phyloP scores from a whole-genome alignment of 345 rosid species.

The Citrus cavaleriei region DNA sequence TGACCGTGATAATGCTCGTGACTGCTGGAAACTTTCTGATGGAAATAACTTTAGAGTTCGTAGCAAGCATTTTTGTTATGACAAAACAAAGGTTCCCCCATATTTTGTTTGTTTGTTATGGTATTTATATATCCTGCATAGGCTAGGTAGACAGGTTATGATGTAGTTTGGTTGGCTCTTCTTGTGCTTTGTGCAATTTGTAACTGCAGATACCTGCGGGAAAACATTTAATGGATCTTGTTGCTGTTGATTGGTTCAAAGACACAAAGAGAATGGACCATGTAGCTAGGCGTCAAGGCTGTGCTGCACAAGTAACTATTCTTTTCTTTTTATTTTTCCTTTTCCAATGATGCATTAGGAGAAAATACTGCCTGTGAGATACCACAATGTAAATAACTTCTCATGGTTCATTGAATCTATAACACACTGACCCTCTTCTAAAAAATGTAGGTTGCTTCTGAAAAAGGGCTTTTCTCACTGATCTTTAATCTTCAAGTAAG shows the following conservation, averaged over 20 bases:
- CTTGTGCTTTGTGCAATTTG: conserved; percentile 10
- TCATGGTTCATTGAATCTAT: neutral
- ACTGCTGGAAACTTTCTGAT: conserved; percentile 89
- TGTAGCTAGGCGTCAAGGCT: conserved; percentile 87
- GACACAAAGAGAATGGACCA: conserved; percentile 96
- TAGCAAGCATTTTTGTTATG: conserved; percentile 78
- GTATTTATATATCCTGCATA: neutral
- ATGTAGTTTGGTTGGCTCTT: conserved; percentile 5
- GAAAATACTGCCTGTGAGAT: neutral
- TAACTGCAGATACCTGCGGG: conserved; percentile 81
- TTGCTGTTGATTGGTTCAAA: conserved; percentile 99
- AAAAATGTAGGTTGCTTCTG: conserved; percentile 58
- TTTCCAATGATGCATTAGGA: neutral
- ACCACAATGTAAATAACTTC: neutral
- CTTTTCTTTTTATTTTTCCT: neutral
- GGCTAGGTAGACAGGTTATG: neutral
- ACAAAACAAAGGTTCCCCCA: conserved; percentile 74
- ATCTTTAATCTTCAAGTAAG: conserved; percentile 78
- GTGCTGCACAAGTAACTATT: conserved; percentile 82
- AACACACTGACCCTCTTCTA: neutral
- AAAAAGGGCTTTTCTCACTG: conserved; percentile 38
- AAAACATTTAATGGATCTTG: conserved; percentile 91
- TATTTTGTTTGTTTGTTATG: conserved; percentile 15
- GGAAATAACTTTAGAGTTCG: conserved; percentile 95
- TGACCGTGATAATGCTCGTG: conserved; percentile 79